Base-by-base conservation (phyloP, 2,329 filamentous ascomycete species). In the Alternaria metachromatica region DNA sequence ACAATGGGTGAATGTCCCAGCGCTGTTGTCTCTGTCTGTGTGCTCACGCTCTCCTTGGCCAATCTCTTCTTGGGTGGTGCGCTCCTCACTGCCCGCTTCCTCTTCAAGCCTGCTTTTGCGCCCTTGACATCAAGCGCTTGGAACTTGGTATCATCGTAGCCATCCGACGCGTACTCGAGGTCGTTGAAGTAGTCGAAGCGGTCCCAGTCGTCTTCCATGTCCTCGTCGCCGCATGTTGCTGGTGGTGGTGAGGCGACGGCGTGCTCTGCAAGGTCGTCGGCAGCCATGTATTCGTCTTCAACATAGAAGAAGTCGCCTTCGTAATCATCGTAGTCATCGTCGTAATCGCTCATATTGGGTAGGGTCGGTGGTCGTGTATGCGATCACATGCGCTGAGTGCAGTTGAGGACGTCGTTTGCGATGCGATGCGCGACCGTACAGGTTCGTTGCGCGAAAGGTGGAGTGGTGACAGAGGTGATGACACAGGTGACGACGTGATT, bases 221-320 rank as follows among this genome's bases (percentile, higher is more conserved):
- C 78, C 18, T 79, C 71, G 65, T 76, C 77, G 25, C 64, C 67
- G 63, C 74, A 75, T 5, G 71, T 64, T 10, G 70, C 72, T 7
- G 76, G 79, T 15, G 78, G 74, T 21, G 83, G 83, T 13, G 82
- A 83, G 25, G 82, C 73, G 6, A 85, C 75, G 44, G 81, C 81
- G 37, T 81, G 81, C 67, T 85, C 83, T 58, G 83, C 84, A 13
- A 85, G 81, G 63, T 85, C 84, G 65, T 85, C 84, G 78, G 84
- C 75, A 6, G 67, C 64, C 59, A 76, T 72, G 63, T 75, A 77
- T 53, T 81, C 81, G 33, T 84, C 83, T 59, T 84, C 83, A 33
- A 84, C 78, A 51, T 84, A 85, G 43, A 83, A 72, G 78, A 81
- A 84, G 6, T 84, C 82, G 44, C 79, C 80, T 55, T 78, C 76